Conservation (phyloP, 768 basidiomycete genomes). For the Naganishia onofrii region DNA sequence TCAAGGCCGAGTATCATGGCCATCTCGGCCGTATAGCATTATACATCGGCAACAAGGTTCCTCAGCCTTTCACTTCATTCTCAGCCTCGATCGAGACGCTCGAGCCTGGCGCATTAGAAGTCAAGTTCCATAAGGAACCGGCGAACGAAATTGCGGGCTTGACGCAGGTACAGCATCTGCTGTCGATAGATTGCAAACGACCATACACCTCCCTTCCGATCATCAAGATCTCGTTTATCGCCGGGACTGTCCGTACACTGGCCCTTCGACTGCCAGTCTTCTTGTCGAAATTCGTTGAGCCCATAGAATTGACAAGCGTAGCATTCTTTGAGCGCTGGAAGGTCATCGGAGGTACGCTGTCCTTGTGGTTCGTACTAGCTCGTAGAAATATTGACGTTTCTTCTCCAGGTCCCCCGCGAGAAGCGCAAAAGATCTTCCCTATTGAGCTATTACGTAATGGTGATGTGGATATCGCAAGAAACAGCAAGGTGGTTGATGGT, state of each 20-base stretch:
- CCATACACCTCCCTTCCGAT: conserved; percentile 70
- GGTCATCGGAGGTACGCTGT: conserved; percentile 69
- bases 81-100: conserved; percentile 71
- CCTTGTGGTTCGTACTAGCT: not conserved
- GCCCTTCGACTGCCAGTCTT: conserved; percentile 81
- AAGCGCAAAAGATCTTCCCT: conserved; percentile 83
- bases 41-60: conserved; percentile 93
- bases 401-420: conserved; percentile 68
- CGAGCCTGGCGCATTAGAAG: conserved; percentile 72
- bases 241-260: conserved; percentile 84
- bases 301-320: conserved; percentile 72
- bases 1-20: conserved; percentile 95
- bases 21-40: conserved; percentile 89
- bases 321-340: conserved; percentile 99
- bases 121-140: conserved; percentile 86
- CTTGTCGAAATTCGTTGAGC: conserved; percentile 87
- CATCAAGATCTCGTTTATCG: conserved; percentile 82
- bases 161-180: conserved; percentile 85
- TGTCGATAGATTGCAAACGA: conserved; percentile 93
- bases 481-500: conserved; percentile 74
- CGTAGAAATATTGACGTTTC: not conserved
- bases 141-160: conserved; percentile 73
- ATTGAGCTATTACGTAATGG: conserved; percentile 65
- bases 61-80: conserved; percentile 83
- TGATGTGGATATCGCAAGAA: conserved; percentile 69